Evolutionary conservation across 2,329 filamentous ascomycete species (phyloP), one percentile per base, ranked within the genome.

Genomic region (Didymella exigua): DNA sequence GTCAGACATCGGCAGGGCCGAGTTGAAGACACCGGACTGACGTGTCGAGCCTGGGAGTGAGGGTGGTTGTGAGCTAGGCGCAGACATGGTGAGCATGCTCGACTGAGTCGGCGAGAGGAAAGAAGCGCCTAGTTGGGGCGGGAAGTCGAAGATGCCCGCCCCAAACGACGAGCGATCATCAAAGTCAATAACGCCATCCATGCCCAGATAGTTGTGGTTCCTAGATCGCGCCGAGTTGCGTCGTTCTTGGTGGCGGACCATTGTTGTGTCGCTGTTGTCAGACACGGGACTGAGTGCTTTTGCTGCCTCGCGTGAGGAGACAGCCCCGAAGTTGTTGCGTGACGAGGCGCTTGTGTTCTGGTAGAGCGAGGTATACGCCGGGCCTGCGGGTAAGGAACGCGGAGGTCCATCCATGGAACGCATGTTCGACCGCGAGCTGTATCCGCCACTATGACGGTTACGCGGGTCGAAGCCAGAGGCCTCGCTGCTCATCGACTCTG

Each of bases 11-110:
- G 92, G 92, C 71, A 96, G 84, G 5, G 92, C 92, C 0, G 92
- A 96, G 57, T 90, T 90, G 78, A 96, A 96, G 19, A 96, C 79
- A 5, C 88, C 89, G 0, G 89, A 93, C 65, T 85, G 88, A 36
- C 88, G 86, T 2, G 73, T 66, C 7, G 64, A 69, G 41, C 63
- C 61, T 5, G 71, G 66, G 7, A 66, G 59, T 5, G 72, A 71
- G 8, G 60, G 30, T 24, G 69, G 57, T 31, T 66, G 57, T 14
- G 62, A 60, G 8, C 49, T 54, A 7, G 63, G 63, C 27, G 63
- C 54, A 11, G 67, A 65, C 16, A 60, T 53, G 21, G 60, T 61
- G 37, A 65, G 48, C 30, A 46, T 54, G 46, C 56, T 54, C 13
- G 62, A 57, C 26, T 65, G 62, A 8, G 53, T 55, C 26, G 63